Conservation (phyloP, 78 protist species). For the Planoprotostelium fungivorum region DNA sequence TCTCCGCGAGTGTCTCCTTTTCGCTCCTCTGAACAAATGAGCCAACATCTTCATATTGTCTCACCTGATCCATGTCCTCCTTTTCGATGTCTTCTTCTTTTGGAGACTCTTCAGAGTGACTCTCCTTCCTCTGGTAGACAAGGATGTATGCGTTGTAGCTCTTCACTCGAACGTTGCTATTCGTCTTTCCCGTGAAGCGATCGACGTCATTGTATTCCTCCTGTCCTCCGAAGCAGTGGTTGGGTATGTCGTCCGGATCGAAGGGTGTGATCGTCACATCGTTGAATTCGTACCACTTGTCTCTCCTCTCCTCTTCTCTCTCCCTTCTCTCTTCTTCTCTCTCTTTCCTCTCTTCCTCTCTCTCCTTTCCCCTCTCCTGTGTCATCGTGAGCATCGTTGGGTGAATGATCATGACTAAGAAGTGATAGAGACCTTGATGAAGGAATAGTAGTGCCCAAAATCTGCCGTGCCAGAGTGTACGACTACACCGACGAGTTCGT, state of each 20-base stretch:
- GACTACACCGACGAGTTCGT: constrained; percentile 79
- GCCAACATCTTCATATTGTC: no score
- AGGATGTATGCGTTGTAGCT: constrained; percentile 86
- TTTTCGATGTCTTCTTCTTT: background rate
- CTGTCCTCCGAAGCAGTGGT: constrained; percentile 78
- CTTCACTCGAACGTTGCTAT: constrained; percentile 18
- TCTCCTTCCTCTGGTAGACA: constrained; percentile 36
- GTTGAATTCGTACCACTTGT: constrained; percentile 80
- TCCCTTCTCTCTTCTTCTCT: background rate
- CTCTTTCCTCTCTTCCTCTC: no score
- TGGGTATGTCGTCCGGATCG: constrained; percentile 52
- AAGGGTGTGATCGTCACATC: constrained; percentile 74
- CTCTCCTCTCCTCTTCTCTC: constrained; percentile 20
- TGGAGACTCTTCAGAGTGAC: background rate
- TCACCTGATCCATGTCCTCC: no score
- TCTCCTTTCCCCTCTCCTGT: no score
- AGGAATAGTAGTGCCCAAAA: constrained; percentile 86
- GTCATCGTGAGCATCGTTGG: no score
- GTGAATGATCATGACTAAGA: no score
- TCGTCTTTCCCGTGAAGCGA: constrained; percentile 24
- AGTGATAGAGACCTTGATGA: constrained; percentile 49
- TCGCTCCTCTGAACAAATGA: no score
- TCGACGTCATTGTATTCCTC: constrained; percentile 58
- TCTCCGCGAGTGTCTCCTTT: no score
- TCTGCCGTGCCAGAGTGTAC: constrained; percentile 90